Conservation (phyloP, 2,329 filamentous ascomycete genomes). For the Diplodia sapinea region DNA sequence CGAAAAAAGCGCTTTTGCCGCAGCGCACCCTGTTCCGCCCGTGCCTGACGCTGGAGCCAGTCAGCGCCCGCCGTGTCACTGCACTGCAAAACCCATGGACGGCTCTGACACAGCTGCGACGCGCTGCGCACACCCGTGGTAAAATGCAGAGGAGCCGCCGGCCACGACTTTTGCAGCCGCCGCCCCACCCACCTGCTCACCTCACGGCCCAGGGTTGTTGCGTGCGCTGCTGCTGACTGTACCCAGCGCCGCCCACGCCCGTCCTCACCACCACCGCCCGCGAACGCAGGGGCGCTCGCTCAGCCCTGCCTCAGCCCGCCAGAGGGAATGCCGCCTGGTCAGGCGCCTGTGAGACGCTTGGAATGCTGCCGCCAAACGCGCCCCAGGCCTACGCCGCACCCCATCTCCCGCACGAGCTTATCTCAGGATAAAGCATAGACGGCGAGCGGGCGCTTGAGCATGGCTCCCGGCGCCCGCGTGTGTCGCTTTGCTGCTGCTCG, state of each 20-base stretch:
- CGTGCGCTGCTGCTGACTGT: slow-evolving; percentile 21
- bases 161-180: slow-evolving; percentile 20
- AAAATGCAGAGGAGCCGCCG: neutral
- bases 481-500: slow-evolving; percentile 5
- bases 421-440: neutral
- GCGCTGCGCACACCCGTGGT: neutral
- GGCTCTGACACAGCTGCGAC: slow-evolving; percentile 21
- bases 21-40: slow-evolving; percentile 9
- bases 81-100: slow-evolving; percentile 4
- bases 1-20: slow-evolving; percentile 19
- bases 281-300: slow-evolving; percentile 17
- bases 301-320: slow-evolving; percentile 19
- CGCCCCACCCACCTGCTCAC: neutral
- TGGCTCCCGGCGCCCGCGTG: slow-evolving; percentile 16
- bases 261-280: slow-evolving; percentile 8
- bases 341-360: slow-evolving; percentile 9
- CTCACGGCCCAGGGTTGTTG: slow-evolving; percentile 3
- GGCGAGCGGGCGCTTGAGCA: slow-evolving; percentile 8
- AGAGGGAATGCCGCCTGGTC: slow-evolving; percentile 20
- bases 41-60: slow-evolving; percentile 16
- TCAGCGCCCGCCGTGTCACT: slow-evolving; percentile 15
- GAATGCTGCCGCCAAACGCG: slow-evolving; percentile 12
- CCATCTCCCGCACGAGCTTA: slow-evolving; percentile 16
- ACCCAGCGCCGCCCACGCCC: neutral
- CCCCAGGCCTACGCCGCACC: slow-evolving; percentile 16